Evolutionary conservation across 2,329 filamentous ascomycete genomes (phyloP), one percentile per base, ranked within the genome.

Genomic region (Hirsutella thompsonii): DNA sequence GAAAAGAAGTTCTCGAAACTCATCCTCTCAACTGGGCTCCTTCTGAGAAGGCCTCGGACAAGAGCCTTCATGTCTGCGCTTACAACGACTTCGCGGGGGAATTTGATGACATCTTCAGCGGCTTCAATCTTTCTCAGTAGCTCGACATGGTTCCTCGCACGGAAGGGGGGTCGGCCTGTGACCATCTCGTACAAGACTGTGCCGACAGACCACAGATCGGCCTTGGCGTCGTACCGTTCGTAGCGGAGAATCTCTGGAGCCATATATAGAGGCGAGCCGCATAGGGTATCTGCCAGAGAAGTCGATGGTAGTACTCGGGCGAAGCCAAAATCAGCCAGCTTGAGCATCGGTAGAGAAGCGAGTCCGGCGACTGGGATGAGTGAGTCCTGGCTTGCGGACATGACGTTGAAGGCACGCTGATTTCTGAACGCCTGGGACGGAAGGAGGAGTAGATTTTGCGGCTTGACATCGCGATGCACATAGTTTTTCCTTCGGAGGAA

Each of bases 321-420:
- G 58, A 98, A 98, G n/a, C 92, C 92, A 56, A 98, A 98, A 64
- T 98, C 92, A 43, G 92, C 92, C 52, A 98, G 81, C 66, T 98
- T 98, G 45, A 98, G 76, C 82, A 96, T 93, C 4, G 92, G 92
- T 34, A 98, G 64, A 16, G 88, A 92, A 40, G 77, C 72, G 23
- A 98, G 67, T 8, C 92, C 92, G 20, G 81, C 81, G 20, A 81
- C 75, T 4, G 90, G 88, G 36, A 86, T 83, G 42, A 92, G 69
- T 1, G 87, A 89, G 56, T 89, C 79, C 35, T 83, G 79, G 53
- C 83, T 89, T 39, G 81, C 83, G 44, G 72, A 74, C 58, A 92
- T 79, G 43, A 92, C 79, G 16, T 84, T 80, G 9, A 59, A 52
- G 18, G 49, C 49, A 33, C 55, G 46, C 37, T 73, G 69, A 42